phyloP scores from a whole-genome alignment of 257 asterid genomes.

The Solanum etuberosum region DNA sequence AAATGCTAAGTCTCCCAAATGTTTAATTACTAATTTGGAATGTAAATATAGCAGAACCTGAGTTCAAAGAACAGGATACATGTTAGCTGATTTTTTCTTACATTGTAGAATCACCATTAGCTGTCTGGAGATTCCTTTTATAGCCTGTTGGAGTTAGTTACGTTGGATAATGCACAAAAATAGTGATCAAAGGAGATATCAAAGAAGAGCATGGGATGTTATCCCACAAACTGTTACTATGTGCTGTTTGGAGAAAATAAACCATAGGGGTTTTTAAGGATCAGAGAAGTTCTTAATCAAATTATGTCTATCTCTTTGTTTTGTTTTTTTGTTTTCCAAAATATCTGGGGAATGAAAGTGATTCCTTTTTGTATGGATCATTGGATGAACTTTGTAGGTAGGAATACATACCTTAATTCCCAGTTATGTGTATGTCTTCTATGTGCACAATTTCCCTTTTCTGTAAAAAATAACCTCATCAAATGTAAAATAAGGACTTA shows the following conservation, averaged over 20 bases:
- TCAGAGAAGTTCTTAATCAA: not conserved
- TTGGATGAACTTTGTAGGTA: not conserved
- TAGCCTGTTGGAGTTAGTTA: not conserved
- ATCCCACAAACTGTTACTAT: not conserved
- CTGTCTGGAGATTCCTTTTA: not conserved
- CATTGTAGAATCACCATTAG: not conserved
- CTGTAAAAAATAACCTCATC: not conserved
- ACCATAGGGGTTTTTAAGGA: not conserved
- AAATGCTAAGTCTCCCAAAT: not conserved
- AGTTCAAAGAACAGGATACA: not conserved
- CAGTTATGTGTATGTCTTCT: not conserved
- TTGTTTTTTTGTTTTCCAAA: not conserved
- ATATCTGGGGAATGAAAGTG: not conserved
- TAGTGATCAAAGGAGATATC: not conserved
- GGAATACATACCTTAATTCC: not conserved
- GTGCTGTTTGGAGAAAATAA: not conserved
- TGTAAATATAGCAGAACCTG: not conserved
- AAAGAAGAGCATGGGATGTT: not conserved
- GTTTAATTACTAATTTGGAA: not conserved
- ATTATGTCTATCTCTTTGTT: not conserved
- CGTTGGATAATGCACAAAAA: not conserved
- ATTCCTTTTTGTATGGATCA: not conserved
- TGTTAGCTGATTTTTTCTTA: not conserved
- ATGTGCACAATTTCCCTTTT: not conserved
- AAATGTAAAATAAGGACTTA: not conserved